Evolutionary conservation across 2,329 filamentous ascomycete species (phyloP).

Genomic region (Trichoderma atrobrunneum): DNA sequence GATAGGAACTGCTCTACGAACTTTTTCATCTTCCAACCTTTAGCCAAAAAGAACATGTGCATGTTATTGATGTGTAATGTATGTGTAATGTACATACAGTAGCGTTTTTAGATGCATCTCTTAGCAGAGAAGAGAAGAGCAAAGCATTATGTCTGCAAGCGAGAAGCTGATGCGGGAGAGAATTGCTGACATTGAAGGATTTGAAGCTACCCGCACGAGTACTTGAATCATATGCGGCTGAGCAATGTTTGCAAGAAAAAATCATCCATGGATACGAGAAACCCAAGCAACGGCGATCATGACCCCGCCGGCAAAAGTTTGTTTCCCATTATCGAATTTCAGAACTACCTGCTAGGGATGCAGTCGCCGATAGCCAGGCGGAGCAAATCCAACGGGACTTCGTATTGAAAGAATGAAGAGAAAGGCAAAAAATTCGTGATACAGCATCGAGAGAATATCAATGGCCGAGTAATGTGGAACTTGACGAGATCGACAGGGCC

Average conservation of each 20-base stretch:
- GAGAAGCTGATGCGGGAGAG: neutral
- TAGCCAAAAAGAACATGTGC: neutral
- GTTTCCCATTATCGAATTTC: neutral
- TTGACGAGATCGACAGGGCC: conserved; percentile 14
- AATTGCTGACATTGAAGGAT: neutral
- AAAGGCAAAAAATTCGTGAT: neutral
- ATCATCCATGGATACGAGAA: neutral
- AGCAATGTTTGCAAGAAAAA: neutral
- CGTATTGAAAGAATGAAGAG: neutral
- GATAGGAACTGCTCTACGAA: neutral
- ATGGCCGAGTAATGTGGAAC: neutral
- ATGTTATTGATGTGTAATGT: neutral
- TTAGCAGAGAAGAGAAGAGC: neutral
- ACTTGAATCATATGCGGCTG: neutral
- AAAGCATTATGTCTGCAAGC: neutral
- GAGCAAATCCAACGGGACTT: neutral
- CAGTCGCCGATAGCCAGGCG: neutral
- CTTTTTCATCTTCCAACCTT: neutral
- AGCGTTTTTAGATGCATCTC: neutral
- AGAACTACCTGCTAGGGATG: neutral
- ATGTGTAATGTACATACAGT: neutral
- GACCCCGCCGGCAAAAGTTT: neutral
- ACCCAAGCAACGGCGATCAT: neutral
- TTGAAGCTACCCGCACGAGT: neutral
- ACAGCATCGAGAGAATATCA: neutral